phyloP scores from a whole-genome alignment of 2,329 filamentous ascomycete species.

The Domatiomyces globalis region DNA sequence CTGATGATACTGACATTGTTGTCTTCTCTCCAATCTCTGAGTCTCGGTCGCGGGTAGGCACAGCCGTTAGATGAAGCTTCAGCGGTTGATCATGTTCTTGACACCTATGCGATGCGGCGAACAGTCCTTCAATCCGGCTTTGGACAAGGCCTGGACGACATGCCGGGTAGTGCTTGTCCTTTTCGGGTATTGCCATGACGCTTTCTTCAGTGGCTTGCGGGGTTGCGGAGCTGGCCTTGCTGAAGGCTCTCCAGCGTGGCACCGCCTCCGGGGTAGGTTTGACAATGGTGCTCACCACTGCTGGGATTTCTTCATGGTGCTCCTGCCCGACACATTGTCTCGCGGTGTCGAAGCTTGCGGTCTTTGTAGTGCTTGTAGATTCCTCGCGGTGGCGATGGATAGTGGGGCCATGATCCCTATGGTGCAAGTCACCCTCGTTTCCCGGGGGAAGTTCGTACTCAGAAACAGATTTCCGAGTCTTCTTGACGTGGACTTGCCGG shows the following conservation, averaged over 20 bases:
- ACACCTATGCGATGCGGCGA: slow-evolving; percentile 10
- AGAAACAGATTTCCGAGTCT: background rate
- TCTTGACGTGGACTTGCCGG: background rate
- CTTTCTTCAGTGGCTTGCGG: slow-evolving; percentile 4
- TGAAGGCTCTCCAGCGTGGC: slow-evolving; percentile 11
- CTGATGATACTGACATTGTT: slow-evolving; percentile 7
- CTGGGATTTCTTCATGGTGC: background rate
- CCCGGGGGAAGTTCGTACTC: background rate
- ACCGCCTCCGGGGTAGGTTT: slow-evolving; percentile 10
- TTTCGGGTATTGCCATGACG: slow-evolving; percentile 1
- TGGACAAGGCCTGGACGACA: slow-evolving; percentile 9
- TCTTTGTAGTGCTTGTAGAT: slow-evolving; percentile 12
- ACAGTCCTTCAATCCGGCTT: slow-evolving; percentile 12
- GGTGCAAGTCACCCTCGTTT: slow-evolving; percentile 5
- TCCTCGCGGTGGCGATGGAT: slow-evolving; percentile 10
- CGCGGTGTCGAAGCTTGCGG: background rate
- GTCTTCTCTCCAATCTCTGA: slow-evolving; percentile 5
- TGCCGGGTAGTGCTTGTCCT: slow-evolving; percentile 4
- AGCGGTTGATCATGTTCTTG: slow-evolving; percentile 7
- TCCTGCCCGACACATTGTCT: background rate
- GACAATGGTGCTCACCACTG: background rate
- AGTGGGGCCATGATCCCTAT: slow-evolving; percentile 8
- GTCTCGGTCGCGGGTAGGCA: background rate
- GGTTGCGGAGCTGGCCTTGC: slow-evolving; percentile 4
- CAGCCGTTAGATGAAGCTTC: background rate